Base-by-base conservation (phyloP, 768 basidiomycete species). In the Fomitopsis serialis region DNA sequence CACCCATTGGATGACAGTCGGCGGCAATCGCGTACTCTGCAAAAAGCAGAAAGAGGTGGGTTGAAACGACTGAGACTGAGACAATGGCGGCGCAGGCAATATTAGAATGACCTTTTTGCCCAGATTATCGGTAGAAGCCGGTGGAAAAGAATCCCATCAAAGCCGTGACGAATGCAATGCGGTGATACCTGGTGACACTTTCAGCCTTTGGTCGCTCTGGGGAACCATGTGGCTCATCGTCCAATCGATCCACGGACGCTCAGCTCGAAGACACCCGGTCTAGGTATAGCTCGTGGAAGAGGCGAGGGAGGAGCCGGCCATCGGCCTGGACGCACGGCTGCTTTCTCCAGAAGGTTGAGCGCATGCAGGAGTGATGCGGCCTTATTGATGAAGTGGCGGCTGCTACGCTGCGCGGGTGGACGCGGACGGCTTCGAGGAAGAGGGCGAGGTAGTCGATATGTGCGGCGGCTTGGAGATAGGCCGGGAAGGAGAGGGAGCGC, bases 351-450 rank as follows among this genome's bases (percentile, higher is more conserved):
- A 23, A 88, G 70, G 55, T 73, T 81, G 55, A 78, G 66, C 1
- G 84, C 82, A 34, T 84, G 79, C 53, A 75, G 72, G 57, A 82
- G 83, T 52, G 78, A 76, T 13, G 74, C 72, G 32, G 71, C 67
- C 68, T 44, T 63, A 68, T 32, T 56, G 21, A 12, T 32, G 29
- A 32, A 32, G 29, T 6, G 29, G 29, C 29, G 6, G 5, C 29
- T 5, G 29, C 29, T 32, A 32, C 29, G 29, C 29, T 11, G 6
- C 29, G 29, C 29, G 29, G 11, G 11, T 11, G 5, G 29, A 6
- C 29, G 29, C 29, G 29, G 29, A 32, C 11, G 6, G 29, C 5
- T 32, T 32, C 5, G 29, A 32, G 11, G 29, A 32, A 32, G 29
- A 32, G 11, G 29, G 11, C 12, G 8, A 51, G n/a, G n/a, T n/a